phyloP scores from a whole-genome alignment of 176 grass and related monocot species.

The Bonia amplexicaulis region DNA sequence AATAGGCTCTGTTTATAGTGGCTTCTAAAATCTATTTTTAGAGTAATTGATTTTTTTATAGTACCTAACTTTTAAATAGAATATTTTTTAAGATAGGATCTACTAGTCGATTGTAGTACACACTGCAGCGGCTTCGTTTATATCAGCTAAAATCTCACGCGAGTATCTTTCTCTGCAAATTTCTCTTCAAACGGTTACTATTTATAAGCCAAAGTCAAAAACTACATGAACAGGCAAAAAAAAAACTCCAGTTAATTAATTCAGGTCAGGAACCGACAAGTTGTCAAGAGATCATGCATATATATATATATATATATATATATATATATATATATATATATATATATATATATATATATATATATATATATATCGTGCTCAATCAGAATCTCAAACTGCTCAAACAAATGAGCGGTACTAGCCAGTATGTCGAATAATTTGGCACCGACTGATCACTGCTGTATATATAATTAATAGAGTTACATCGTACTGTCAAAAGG shows the following conservation, averaged over 20 bases:
- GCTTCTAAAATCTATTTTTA: too few species aligned
- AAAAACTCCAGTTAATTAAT: neutral
- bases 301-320: constrained; percentile 27
- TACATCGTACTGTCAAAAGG: constrained; percentile 31
- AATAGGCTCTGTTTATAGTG: too few species aligned
- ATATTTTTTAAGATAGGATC: too few species aligned
- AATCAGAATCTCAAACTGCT: constrained; percentile 21
- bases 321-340: constrained; percentile 22
- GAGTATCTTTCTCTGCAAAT: too few species aligned
- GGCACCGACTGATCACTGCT: neutral
- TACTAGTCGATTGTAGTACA: too few species aligned
- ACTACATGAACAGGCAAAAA: too few species aligned
- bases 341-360: neutral
- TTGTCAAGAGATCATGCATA: constrained; percentile 25
- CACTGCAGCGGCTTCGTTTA: too few species aligned
- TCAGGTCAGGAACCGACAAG: constrained; percentile 20
- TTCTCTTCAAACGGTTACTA: too few species aligned
- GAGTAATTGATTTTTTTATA: too few species aligned
- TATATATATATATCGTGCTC: neutral
- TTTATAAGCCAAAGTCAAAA: too few species aligned
- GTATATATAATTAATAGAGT: neutral
- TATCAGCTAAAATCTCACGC: too few species aligned
- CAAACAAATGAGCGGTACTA: neutral
- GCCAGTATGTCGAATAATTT: neutral
- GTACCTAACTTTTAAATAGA: too few species aligned